Percentiles rank a stretch among this genome's conserved stretches.
phyloP scores from a whole-genome alignment of 352 stramenopile genomes.

The Globisporangium splendens region DNA sequence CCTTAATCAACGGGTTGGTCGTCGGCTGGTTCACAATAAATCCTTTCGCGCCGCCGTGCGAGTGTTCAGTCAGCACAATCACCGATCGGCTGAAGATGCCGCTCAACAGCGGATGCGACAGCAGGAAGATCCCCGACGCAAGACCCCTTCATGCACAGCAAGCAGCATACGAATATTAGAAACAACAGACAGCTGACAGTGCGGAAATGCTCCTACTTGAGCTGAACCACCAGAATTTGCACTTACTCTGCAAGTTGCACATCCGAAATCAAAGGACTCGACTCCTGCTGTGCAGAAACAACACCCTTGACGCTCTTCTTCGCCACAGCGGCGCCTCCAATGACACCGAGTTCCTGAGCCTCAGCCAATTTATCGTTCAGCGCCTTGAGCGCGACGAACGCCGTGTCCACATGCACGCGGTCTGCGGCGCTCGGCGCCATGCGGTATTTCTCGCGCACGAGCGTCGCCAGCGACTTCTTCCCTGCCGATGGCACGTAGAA shows the following conservation, averaged over 20 bases:
- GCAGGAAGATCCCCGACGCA: constrained; percentile 61
- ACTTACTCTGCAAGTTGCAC: constrained; percentile 47
- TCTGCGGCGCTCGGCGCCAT: background rate
- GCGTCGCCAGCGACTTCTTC: constrained; percentile 27
- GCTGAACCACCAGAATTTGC: too few relatives aligned
- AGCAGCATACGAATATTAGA: background rate
- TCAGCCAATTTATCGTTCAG: constrained; percentile 60
- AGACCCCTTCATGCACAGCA: constrained; percentile 19
- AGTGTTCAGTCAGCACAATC: constrained; percentile 73
- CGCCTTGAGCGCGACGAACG: constrained; percentile 55
- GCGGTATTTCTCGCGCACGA: constrained; percentile 57
- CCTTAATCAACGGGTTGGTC: constrained; percentile 44
- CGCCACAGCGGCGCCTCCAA: background rate
- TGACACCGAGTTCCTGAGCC: constrained; percentile 31
- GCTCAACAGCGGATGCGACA: constrained; percentile 69
- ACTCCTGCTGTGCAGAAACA: background rate
- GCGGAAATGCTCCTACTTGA: too few relatives aligned
- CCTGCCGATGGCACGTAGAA: constrained; percentile 61
- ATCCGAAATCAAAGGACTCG: constrained; percentile 16
- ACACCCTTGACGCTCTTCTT: background rate
- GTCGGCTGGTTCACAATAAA: constrained; percentile 75
- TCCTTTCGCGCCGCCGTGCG: constrained; percentile 44
- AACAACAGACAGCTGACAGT: background rate
- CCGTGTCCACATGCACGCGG: constrained; percentile 41
- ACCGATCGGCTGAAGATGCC: constrained; percentile 73